phyloP scores from a whole-genome alignment of 148 eudicot species.

The Rhododendron henanense region DNA sequence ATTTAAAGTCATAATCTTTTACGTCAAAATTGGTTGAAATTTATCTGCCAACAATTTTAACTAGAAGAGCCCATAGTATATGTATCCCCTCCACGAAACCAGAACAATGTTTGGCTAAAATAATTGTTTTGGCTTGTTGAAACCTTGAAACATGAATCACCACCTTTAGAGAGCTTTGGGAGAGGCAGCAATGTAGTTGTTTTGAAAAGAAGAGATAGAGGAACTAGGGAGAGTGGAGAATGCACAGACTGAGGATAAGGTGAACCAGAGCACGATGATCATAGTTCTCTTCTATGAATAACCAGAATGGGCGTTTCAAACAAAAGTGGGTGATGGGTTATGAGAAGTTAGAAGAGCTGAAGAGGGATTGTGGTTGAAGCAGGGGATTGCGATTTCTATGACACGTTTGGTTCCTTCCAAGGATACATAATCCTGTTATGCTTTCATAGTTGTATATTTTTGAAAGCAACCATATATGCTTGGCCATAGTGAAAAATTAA shows the following conservation, averaged over 20 bases:
- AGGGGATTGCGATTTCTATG: background rate
- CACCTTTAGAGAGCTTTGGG: background rate
- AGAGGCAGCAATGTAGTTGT: background rate
- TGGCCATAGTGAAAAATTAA: too few relatives aligned
- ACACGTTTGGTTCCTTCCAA: background rate
- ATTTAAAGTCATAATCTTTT: too few relatives aligned
- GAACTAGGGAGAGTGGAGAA: background rate
- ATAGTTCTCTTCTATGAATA: background rate
- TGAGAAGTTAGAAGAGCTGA: background rate
- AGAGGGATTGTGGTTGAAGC: background rate
- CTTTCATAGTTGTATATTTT: background rate
- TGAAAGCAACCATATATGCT: background rate
- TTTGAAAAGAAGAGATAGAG: background rate
- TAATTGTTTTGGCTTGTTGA: background rate
- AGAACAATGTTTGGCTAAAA: background rate
- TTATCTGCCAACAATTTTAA: too few relatives aligned
- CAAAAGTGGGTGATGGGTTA: background rate
- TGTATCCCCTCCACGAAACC: background rate
- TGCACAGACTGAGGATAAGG: background rate
- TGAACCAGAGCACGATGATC: background rate
- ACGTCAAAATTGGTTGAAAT: too few relatives aligned
- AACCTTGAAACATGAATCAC: too few relatives aligned
- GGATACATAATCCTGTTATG: background rate
- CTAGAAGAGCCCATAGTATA: too few relatives aligned
- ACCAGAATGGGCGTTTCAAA: background rate